These are phyloP conservation scores for Paramecium primaurelia DNA, from an alignment of 73 alveolate genomes.

Conservation along the genomic window DNA sequence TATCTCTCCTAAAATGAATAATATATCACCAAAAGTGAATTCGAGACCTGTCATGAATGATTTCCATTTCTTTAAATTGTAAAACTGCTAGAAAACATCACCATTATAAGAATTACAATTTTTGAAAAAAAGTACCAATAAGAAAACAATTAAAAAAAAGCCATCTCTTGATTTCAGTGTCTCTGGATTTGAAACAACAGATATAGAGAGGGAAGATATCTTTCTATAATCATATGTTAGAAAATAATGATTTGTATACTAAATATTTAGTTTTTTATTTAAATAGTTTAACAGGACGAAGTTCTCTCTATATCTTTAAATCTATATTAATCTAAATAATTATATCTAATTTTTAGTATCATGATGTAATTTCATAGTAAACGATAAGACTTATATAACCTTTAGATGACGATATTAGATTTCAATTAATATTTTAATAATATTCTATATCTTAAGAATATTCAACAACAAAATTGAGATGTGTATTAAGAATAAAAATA, in stretches of 20 bases:
- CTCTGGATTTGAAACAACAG: not conserved
- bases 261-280: not conserved
- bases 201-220: not conserved
- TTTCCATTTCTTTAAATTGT: not conserved
- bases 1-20: not conserved
- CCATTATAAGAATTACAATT: not conserved
- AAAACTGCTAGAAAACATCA: not conserved
- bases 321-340: not conserved
- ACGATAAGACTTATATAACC: too few relatives aligned
- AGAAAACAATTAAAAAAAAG: not conserved
- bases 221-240: not conserved
- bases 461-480: not conserved
- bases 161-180: not conserved
- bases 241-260: not conserved
- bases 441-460: not conserved
- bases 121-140: not conserved
- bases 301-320: not conserved
- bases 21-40: not conserved
- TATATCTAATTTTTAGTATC: not conserved
- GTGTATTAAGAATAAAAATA: too few relatives aligned
- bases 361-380: too few relatives aligned
- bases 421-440: too few relatives aligned
- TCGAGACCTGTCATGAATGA: not conserved
- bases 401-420: too few relatives aligned
- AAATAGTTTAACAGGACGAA: not conserved